A percentile compares a stretch with the other conserved stretches of the same genome.
phyloP scores from a whole-genome alignment of 2,329 filamentous ascomycete species.

The Fusarium pilosicola region DNA sequence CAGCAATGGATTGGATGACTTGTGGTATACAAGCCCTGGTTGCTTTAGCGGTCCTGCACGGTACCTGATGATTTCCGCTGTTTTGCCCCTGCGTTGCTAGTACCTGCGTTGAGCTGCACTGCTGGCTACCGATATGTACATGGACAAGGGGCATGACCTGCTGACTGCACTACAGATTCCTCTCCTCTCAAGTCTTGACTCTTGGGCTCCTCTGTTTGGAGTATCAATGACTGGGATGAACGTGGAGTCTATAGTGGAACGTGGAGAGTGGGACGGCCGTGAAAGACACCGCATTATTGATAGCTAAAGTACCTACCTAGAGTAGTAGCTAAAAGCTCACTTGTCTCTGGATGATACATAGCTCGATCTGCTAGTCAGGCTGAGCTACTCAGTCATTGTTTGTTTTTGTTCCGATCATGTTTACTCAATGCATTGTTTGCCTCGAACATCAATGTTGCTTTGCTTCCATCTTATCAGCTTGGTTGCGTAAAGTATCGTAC shows the following conservation, averaged over 20 bases:
- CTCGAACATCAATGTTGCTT: not conserved
- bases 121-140: conserved; percentile 11
- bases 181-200: not conserved
- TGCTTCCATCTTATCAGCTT: conserved; percentile 9
- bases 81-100: conserved; percentile 23
- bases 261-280: conserved; percentile 35
- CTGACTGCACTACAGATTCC: conserved; percentile 27
- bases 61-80: conserved; percentile 38
- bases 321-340: not conserved
- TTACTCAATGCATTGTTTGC: not conserved
- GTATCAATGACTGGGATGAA: conserved; percentile 27
- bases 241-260: conserved; percentile 41
- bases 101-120: conserved; percentile 33
- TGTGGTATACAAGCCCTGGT: conserved; percentile 8
- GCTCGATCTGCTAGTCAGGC: not conserved
- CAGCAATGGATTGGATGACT: not conserved
- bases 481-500: not conserved
- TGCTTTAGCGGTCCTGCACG: conserved; percentile 31
- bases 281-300: conserved; percentile 33
- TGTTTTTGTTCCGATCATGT: conserved; percentile 2
- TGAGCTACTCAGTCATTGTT: not conserved
- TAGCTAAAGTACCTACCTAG: not conserved
- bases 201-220: not conserved
- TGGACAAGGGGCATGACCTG: conserved; percentile 12
- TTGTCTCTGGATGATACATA: not conserved